Base-by-base conservation (phyloP, 2,329 filamentous ascomycete genomes). In the Apiospora koreana region DNA sequence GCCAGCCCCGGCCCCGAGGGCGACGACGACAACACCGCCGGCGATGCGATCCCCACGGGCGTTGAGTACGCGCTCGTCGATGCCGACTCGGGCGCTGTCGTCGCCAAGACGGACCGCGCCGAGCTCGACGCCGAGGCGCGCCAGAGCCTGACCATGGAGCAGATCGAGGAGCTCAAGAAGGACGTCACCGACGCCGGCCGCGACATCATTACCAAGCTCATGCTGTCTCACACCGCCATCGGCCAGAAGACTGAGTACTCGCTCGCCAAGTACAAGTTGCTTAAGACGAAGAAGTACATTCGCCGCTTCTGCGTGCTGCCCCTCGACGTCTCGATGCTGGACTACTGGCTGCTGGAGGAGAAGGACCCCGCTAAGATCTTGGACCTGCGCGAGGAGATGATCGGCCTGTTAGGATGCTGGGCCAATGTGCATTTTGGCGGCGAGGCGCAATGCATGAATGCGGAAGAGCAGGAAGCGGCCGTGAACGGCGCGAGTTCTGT, bases 231-330 rank as follows among this genome's bases (percentile, higher is more conserved):
- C 81, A 91, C 93, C 23, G 93, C 92, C 1, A 87, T 99, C 58
- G 94, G 97, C 75, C 93, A 98, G 83, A 99, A 99, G 86, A 98
- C 96, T 0, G 87, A 91, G 0, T 99, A 97, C 78, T 97, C 94
- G 2, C 85, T 98, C 70, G 95, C 95, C 58, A 99, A 99, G 81
- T 99, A 99, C 82, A 97, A 96, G 77, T 85, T 98, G 23, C 87
- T 97, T 64, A 99, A 99, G 84, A 92, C 93, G 73, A 95, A 92
- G 79, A 99, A 99, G 82, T 98, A 97, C 79, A 88, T 98, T 73
- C 91, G 93, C 76, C 87, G 94, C 16, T 98, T 99, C 77, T 94
- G 93, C 0, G 89, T 96, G 1, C 81, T 97, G 68, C 95, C 95
- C 0, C 83, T 98, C 75, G 94, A 98, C 77, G 90, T 97, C 18